Evolutionary conservation across 495 filamentous ascomycete genomes (phyloP), one percentile per base, ranked within the genome.

Genomic region (Jackrogersella multiformis): DNA sequence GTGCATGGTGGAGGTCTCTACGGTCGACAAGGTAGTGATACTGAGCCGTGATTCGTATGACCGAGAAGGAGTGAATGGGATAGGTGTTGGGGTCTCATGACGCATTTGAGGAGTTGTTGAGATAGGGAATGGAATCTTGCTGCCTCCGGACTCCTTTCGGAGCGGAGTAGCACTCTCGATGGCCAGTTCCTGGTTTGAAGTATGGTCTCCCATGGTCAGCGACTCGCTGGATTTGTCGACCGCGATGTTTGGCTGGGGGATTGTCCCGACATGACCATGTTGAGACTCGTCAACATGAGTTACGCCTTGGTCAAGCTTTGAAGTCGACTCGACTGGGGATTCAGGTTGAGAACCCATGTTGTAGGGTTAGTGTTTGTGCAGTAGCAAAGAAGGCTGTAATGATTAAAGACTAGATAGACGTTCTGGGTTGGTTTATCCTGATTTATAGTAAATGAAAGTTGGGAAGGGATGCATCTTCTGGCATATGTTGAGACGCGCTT

Each of bases 1-100:
- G 41, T 26, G 45, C 5, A 45, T 16, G n/a, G 59, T 62, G 15
- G 39, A 53, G n/a, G 45, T 35, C 36, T 42, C 24, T 13, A 35
- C 36, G 21, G 30, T 60, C 44, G 32, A 15, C 35, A 16, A 24
- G 15, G 9, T 10, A 13, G 30, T 13, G 24, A 4, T 16, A 12
- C 7, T 1, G 1, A 34, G 1, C 4, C 7, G 18, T n/a, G 8
- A n/a, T 4, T 21, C 10, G 0, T 28, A 5, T 34, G 24, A 23
- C 18, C 23, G 34, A 34, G n/a, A 20, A 1, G 49, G 30, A 20
- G 48, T 62, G 1, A 35, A 10, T 15, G 10, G 2, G 12, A 10
- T 13, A 28, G 21, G 49, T 39, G 6, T 20, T n/a, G 26, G 3
- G 1, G 35, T 12, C 15, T 13, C 4, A 16, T 10, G n/a, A 13